A percentile compares a stretch with the other conserved stretches of the same genome.
Evolutionary conservation across 108 stramenopile genomes (phyloP).

Genomic region (Parmales sp.): DNA sequence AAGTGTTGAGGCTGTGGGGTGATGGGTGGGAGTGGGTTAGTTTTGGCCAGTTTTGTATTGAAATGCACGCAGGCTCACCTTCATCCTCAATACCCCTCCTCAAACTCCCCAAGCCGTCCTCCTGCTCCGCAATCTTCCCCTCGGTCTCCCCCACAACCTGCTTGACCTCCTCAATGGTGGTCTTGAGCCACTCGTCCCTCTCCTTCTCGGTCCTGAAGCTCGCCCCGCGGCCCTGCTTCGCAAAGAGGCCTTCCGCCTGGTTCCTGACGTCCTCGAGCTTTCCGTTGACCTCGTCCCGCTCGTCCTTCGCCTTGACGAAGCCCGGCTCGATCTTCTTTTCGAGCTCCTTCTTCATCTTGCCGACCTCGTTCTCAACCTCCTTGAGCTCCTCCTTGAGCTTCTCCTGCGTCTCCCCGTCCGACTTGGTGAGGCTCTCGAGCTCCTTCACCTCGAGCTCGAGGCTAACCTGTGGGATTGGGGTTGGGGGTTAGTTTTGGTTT

Average conservation of each 20-base stretch:
- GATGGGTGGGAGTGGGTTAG: neutral
- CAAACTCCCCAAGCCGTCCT: constrained; percentile 45
- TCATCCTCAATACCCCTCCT: constrained; percentile 35
- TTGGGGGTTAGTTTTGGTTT: no score
- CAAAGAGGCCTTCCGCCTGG: constrained; percentile 68
- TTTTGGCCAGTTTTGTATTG: constrained; percentile 8
- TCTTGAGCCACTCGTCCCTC: constrained; percentile 60
- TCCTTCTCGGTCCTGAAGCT: constrained; percentile 72
- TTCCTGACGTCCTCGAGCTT: constrained; percentile 49
- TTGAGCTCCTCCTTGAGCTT: constrained; percentile 43
- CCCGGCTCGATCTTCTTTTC: constrained; percentile 40
- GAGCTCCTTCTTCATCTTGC: constrained; percentile 37
- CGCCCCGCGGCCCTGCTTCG: constrained; percentile 79
- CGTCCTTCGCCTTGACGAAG: constrained; percentile 45
- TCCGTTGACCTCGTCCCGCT: constrained; percentile 35
- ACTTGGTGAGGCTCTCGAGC: constrained; percentile 42
- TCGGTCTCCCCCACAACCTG: constrained; percentile 52
- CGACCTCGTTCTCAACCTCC: constrained; percentile 47
- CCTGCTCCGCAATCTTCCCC: constrained; percentile 36
- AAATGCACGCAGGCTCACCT: constrained; percentile 26
- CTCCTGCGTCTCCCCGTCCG: constrained; percentile 43
- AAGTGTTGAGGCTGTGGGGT: neutral
- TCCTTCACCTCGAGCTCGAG: constrained; percentile 56
- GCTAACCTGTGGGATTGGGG: no score
- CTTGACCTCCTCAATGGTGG: constrained; percentile 51